Conservation (phyloP, 2,329 filamentous ascomycete genomes). For the Aspergillus ochraceus region DNA sequence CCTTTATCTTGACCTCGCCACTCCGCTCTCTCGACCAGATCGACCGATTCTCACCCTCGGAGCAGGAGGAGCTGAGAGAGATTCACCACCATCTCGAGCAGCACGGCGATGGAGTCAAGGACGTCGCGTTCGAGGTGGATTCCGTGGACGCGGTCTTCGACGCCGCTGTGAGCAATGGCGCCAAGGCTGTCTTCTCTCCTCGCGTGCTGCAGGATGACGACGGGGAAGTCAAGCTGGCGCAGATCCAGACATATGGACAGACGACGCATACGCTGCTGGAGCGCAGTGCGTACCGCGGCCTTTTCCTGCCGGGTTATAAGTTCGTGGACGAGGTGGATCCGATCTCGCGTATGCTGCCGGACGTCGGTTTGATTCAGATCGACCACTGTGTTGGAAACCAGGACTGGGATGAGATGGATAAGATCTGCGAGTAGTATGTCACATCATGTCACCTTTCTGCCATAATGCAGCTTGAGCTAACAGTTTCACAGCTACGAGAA, state of each 20-base stretch:
- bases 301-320: conserved; percentile 82
- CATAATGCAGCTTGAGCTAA: neutral
- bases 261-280: conserved; percentile 91
- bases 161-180: conserved; percentile 62
- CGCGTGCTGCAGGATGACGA: conserved; percentile 62
- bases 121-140: conserved; percentile 94
- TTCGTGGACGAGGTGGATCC: conserved; percentile 52
- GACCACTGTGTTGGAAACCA: conserved; percentile 98
- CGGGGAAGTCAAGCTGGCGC: conserved; percentile 71
- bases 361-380: conserved; percentile 69
- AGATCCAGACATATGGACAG: conserved; percentile 89
- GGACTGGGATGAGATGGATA: conserved; percentile 85
- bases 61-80: conserved; percentile 66
- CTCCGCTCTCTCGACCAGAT: conserved; percentile 64
- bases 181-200: conserved; percentile 42
- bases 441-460: neutral
- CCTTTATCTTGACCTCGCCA: conserved; percentile 45
- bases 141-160: conserved; percentile 77
- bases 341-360: conserved; percentile 54
- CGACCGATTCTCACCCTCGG: conserved; percentile 56
- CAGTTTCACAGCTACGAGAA: conserved; percentile 68
- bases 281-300: conserved; percentile 66
- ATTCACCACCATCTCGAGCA: conserved; percentile 81
- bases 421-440: conserved; percentile 58
- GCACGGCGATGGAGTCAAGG: conserved; percentile 92